Percentiles rank a stretch among this genome's conserved stretches.
These are phyloP conservation scores for Chlamydomonas sp. DNA, from an alignment of 139 green algal species.

Conservation along the genomic window DNA sequence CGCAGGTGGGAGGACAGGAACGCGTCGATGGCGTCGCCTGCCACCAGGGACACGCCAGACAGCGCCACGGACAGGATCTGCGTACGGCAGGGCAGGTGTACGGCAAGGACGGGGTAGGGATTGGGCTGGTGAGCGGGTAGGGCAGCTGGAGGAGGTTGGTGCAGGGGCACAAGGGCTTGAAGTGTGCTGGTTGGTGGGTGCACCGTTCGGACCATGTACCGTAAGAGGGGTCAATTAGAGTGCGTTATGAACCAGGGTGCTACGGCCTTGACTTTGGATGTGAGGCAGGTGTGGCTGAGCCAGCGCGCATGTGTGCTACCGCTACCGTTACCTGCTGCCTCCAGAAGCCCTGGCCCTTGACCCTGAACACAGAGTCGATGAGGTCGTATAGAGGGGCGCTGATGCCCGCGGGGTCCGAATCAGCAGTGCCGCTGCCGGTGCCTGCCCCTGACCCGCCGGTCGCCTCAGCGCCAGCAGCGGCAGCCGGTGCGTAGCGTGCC, in stretches of 20 bases:
- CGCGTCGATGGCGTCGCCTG: conserved; percentile 79
- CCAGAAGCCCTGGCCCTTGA: conserved; percentile 75
- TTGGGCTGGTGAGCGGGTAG: neutral
- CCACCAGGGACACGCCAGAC: conserved; percentile 79
- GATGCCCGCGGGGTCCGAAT: conserved; percentile 48
- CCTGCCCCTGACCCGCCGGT: conserved; percentile 12
- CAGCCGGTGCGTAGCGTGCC: too few relatives aligned
- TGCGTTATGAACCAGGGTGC: too few relatives aligned
- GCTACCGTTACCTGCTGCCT: conserved; percentile 56
- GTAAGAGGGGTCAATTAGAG: too few relatives aligned
- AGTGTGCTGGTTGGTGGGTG: too few relatives aligned
- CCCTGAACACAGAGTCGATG: conserved; percentile 74
- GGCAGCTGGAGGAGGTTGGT: neutral
- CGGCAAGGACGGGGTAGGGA: neutral
- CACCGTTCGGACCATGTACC: too few relatives aligned
- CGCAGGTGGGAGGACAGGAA: conserved; percentile 64
- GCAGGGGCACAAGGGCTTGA: neutral
- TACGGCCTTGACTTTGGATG: too few relatives aligned
- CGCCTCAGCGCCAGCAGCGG: neutral
- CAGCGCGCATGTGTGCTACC: too few relatives aligned
- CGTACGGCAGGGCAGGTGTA: neutral
- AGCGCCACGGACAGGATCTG: conserved; percentile 55
- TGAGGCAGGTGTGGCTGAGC: too few relatives aligned
- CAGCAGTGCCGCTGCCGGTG: neutral
- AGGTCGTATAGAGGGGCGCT: conserved; percentile 72